Percentiles rank a stretch among this genome's conserved stretches.
Conservation (phyloP, 768 basidiomycete species). For the Boletus speciosus region DNA sequence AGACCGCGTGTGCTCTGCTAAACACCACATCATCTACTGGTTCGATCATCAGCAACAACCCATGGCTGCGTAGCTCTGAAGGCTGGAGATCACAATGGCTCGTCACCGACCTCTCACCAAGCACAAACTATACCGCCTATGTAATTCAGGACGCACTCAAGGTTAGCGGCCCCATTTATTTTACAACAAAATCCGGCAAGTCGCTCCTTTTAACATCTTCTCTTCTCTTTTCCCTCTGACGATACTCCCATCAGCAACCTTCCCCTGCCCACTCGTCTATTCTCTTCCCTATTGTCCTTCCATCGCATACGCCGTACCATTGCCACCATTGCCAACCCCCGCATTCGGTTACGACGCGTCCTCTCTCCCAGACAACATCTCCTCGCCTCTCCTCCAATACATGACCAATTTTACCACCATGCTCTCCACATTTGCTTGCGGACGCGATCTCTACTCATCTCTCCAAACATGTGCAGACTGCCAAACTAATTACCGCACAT, state of each 20-base stretch:
- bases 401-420: constrained; percentile 73
- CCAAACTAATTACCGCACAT: constrained; percentile 64
- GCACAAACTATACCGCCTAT: constrained; percentile 79
- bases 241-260: constrained; percentile 40
- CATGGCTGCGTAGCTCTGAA: constrained; percentile 53
- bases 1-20: constrained; percentile 59
- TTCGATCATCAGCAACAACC: constrained; percentile 39
- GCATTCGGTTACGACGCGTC: constrained; percentile 44
- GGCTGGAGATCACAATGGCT: constrained; percentile 75
- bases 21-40: constrained; percentile 35
- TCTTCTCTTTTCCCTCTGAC: not conserved
- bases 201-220: not conserved
- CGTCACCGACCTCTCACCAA: constrained; percentile 51
- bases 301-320: constrained; percentile 65
- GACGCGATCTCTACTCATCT: constrained; percentile 76
- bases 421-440: constrained; percentile 73
- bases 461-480: constrained; percentile 76
- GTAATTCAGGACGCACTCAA: constrained; percentile 52
- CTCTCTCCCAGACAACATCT: constrained; percentile 49
- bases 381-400: constrained; percentile 49
- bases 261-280: constrained; percentile 66
- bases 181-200: constrained; percentile 72
- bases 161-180: constrained; percentile 66
- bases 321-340: constrained; percentile 47
- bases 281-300: constrained; percentile 73